Percentiles rank a stretch among this genome's conserved stretches.
These are phyloP conservation scores for Nelumbo lutea DNA, from an alignment of 164 flowering plant genomes.

Conservation along the genomic window DNA sequence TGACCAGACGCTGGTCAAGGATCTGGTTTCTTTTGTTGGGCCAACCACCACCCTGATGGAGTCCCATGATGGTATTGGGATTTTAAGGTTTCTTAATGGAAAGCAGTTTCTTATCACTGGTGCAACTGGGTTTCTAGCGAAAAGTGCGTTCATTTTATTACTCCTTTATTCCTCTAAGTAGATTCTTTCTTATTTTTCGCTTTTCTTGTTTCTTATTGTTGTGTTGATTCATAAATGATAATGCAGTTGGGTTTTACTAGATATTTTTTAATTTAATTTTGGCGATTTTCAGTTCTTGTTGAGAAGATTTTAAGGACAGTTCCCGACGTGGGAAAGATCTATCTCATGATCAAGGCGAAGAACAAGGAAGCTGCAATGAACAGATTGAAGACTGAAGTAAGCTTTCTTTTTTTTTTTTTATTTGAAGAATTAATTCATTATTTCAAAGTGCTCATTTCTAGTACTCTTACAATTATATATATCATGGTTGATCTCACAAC, in stretches of 20 bases:
- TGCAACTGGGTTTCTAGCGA: conserved; percentile 89
- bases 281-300: conserved; percentile 58
- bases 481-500: too few species aligned
- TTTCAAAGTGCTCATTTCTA: not conserved
- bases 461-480: too few species aligned
- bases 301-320: conserved; percentile 82
- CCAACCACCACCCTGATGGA: conserved; percentile 27
- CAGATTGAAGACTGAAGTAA: conserved; percentile 76
- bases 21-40: conserved; percentile 33
- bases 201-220: not conserved
- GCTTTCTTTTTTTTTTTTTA: conserved; percentile 4
- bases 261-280: not conserved
- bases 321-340: conserved; percentile 86
- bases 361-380: conserved; percentile 61
- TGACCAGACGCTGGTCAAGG: conserved; percentile 30
- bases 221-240: not conserved
- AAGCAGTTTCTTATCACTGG: conserved; percentile 79
- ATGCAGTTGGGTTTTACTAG: not conserved
- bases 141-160: conserved; percentile 39
- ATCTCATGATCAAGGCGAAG: conserved; percentile 73
- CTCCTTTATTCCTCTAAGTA: not conserved
- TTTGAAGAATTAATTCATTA: not conserved
- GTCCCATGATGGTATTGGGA: conserved; percentile 64
- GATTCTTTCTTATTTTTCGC: not conserved
- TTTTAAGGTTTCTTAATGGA: conserved; percentile 67